A percentile compares a stretch with the other conserved stretches of the same genome.
Evolutionary conservation across 148 eudicot genomes (phyloP).

Genomic region (Chenopodium quinoa): DNA sequence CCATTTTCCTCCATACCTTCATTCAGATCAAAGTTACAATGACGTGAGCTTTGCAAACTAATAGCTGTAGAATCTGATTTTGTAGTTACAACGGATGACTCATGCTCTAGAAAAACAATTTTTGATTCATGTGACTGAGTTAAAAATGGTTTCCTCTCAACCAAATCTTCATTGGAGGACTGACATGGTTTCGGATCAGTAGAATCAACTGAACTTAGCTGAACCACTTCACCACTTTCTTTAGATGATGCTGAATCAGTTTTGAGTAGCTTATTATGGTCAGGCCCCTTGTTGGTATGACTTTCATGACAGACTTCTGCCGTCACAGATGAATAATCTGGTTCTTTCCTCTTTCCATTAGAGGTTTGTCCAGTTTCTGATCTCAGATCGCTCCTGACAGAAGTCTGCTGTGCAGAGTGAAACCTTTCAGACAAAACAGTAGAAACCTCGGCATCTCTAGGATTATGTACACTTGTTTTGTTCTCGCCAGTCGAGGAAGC

Average conservation of each 20-base stretch:
- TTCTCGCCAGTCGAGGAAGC: conserved; percentile 25
- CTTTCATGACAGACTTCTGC: conserved; percentile 14
- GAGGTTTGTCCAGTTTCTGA: conserved; percentile 27
- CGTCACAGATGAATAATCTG: conserved; percentile 1
- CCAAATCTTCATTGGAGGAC: conserved; percentile 16
- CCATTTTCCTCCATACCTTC: conserved; percentile 37
- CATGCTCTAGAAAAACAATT: conserved; percentile 17
- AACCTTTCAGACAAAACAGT: conserved; percentile 29
- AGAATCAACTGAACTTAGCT: conserved; percentile 32
- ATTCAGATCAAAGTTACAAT: conserved; percentile 51
- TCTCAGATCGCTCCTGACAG: conserved; percentile 38
- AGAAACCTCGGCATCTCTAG: conserved; percentile 22
- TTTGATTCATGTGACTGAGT: conserved; percentile 24
- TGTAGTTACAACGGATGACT: conserved; percentile 20
- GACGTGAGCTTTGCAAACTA: conserved; percentile 7
- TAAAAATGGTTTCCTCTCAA: conserved; percentile 18
- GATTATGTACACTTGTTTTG: conserved; percentile 21
- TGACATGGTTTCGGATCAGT: conserved; percentile 18
- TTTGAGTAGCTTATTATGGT: conserved; percentile 26
- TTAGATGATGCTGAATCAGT: conserved; percentile 27
- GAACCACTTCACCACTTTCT: conserved; percentile 25
- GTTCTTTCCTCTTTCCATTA: conserved; percentile 21
- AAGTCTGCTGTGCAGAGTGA: conserved; percentile 21
- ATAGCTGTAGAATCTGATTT: conserved; percentile 14
- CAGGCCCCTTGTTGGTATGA: not conserved